Conservation (phyloP, 1,284 basidiomycete genomes). For the Trichosporon asahii region DNA sequence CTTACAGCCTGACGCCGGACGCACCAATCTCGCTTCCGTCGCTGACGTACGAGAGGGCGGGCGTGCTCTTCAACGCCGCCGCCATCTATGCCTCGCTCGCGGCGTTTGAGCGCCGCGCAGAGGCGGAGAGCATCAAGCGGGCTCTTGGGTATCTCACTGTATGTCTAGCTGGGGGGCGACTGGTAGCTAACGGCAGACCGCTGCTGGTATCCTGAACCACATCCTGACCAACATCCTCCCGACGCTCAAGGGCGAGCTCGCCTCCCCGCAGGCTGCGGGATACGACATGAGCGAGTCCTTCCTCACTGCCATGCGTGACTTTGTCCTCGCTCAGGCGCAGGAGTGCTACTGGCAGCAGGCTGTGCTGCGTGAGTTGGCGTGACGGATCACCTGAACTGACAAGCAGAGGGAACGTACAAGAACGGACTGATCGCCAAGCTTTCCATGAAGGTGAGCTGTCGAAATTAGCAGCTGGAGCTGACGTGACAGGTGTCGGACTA, state of each 20-base stretch:
- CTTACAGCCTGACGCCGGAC: conserved; percentile 53
- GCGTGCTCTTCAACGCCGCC: conserved; percentile 77
- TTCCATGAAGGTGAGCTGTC: conserved; percentile 61
- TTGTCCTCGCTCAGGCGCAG: conserved; percentile 92
- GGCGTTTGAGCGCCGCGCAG: conserved; percentile 61
- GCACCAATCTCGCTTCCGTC: conserved; percentile 66
- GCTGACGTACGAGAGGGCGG: conserved; percentile 71
- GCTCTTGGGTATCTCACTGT: conserved; percentile 71
- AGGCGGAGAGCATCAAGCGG: conserved; percentile 68
- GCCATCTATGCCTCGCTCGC: conserved; percentile 63
- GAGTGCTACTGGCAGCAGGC: conserved; percentile 97
- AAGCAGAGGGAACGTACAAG: conserved; percentile 65
- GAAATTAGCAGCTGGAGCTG: neutral
- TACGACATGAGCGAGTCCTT: conserved; percentile 65
- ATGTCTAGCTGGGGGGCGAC: conserved; percentile 26
- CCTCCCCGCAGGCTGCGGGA: conserved; percentile 42
- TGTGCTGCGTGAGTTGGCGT: conserved; percentile 62
- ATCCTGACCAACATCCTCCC: conserved; percentile 62
- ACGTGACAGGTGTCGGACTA: conserved; percentile 61
- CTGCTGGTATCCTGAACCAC: conserved; percentile 71
- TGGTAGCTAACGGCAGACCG: conserved; percentile 56
- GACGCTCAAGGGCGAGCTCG: conserved; percentile 58
- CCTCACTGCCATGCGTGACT: conserved; percentile 63
- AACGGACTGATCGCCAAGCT: conserved; percentile 83
- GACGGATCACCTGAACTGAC: conserved; percentile 16